phyloP scores from a whole-genome alignment of 495 filamentous ascomycete genomes.

The Evansstolkia leycettana region DNA sequence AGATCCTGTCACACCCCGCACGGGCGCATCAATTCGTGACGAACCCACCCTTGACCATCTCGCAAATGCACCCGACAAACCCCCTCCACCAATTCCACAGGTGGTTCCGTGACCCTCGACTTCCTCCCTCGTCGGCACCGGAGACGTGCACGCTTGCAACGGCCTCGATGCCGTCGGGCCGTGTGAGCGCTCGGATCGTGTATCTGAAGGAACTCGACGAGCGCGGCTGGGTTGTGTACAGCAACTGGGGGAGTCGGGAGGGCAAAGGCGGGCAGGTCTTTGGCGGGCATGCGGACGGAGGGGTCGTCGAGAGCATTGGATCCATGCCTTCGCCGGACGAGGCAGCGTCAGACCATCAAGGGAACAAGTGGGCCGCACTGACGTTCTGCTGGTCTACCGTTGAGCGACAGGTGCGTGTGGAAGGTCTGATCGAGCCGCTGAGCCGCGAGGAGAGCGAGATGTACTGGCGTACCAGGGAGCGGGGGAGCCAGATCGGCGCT shows the following conservation, averaged over 20 bases:
- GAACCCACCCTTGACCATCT: conserved; percentile 31
- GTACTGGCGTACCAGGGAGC: conserved; percentile 73
- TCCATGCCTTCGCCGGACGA: conserved; percentile 20
- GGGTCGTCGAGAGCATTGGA: conserved; percentile 3
- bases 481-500: conserved; percentile 74
- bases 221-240: conserved; percentile 81
- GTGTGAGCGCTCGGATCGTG: conserved; percentile 72
- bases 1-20: conserved; percentile 26
- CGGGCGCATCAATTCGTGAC: conserved; percentile 36
- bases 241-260: conserved; percentile 65
- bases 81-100: conserved; percentile 74
- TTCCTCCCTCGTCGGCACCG: conserved; percentile 46
- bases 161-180: conserved; percentile 71
- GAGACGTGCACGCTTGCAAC: conserved; percentile 74
- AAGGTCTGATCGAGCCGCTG: conserved; percentile 60
- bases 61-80: conserved; percentile 26
- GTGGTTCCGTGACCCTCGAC: conserved; percentile 69
- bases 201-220: conserved; percentile 73
- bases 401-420: conserved; percentile 78
- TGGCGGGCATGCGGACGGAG: conserved; percentile 7
- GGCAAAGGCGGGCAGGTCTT: conserved; percentile 35
- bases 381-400: conserved; percentile 47
- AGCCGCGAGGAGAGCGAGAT: conserved; percentile 62
- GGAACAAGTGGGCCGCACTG: conserved; percentile 34
- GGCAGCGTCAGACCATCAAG: conserved; percentile 4